Percentiles rank a stretch among this genome's conserved stretches.
Conservation (phyloP, 2,329 filamentous ascomycete genomes). For the Cytospora chrysosperma region DNA sequence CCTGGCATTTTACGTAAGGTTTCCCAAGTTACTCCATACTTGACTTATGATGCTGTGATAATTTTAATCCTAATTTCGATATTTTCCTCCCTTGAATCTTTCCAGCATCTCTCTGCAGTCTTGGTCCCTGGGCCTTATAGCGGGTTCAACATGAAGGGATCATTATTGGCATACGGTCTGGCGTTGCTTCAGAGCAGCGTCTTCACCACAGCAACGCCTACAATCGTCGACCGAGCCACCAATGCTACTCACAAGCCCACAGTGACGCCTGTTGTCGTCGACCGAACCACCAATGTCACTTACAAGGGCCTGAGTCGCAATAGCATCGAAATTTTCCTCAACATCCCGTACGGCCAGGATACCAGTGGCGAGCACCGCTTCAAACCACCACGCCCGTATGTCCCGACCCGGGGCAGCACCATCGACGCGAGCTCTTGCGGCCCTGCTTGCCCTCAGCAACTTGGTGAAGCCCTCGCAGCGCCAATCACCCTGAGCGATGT, state of each 20-base stretch:
- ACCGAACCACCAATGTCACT: conserved; percentile 31
- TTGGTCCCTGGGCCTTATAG: neutral
- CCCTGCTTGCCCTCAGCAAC: conserved; percentile 44
- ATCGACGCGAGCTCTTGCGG: conserved; percentile 42
- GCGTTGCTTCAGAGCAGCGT: neutral
- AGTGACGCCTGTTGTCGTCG: neutral
- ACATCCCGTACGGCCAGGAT: conserved; percentile 47
- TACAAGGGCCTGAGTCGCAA: conserved; percentile 45
- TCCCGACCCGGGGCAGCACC: conserved; percentile 33
- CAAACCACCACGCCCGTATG: conserved; percentile 41
- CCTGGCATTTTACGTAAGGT: no score
- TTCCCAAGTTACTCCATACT: no score
- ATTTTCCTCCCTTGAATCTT: neutral
- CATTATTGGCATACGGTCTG: neutral
- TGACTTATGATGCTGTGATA: no score
- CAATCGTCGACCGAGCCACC: neutral
- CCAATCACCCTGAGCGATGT: conserved; percentile 11
- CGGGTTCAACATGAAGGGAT: conserved; percentile 3
- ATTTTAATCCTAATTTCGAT: no score
- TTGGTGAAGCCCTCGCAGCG: conserved; percentile 32
- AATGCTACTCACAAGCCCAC: conserved; percentile 38
- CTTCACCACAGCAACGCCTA: neutral
- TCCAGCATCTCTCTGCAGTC: neutral
- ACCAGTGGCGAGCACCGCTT: conserved; percentile 46
- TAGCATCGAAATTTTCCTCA: conserved; percentile 46